Evolutionary conservation across 805 yeast genomes (phyloP).

Genomic region (Candida railenensis): DNA sequence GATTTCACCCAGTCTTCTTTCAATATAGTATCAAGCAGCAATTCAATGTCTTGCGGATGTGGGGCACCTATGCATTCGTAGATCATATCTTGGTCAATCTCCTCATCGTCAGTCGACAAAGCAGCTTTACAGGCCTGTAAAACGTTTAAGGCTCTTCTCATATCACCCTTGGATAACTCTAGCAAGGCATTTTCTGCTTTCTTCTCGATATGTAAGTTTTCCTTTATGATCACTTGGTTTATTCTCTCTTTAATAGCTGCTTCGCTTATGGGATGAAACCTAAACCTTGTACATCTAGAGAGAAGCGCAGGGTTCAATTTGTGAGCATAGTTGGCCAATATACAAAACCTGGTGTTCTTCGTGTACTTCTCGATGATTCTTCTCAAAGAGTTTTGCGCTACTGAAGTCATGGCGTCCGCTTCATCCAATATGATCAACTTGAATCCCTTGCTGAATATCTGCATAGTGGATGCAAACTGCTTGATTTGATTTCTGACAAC

Average conservation of each 20-base stretch:
- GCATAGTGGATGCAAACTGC: conserved; percentile 93
- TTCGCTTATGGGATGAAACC: conserved; percentile 79
- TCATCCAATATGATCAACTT: conserved; percentile 92
- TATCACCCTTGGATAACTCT: conserved; percentile 84
- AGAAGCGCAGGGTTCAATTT: conserved; percentile 92
- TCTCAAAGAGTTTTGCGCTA: conserved; percentile 80
- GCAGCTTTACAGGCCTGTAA: conserved; percentile 93
- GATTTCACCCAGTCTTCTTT: conserved; percentile 88
- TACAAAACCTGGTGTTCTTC: conserved; percentile 92
- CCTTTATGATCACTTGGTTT: conserved; percentile 65
- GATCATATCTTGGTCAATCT: conserved; percentile 69
- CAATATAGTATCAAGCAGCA: conserved; percentile 71
- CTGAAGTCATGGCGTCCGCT: conserved; percentile 92
- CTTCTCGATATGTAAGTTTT: conserved; percentile 54
- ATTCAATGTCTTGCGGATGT: conserved; percentile 78
- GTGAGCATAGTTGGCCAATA: conserved; percentile 93
- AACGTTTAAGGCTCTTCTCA: conserved; percentile 93
- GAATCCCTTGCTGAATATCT: conserved; percentile 83
- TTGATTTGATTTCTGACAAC: conserved; percentile 98
- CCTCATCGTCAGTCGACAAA: conserved; percentile 41
- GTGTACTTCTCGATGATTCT: conserved; percentile 90
- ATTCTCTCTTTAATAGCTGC: conserved; percentile 70
- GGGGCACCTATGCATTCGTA: conserved; percentile 97
- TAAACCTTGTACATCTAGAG: conserved; percentile 92
- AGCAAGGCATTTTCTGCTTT: conserved; percentile 69